Conservation (phyloP, 495 filamentous ascomycete genomes). For the Aspergillus steynii region DNA sequence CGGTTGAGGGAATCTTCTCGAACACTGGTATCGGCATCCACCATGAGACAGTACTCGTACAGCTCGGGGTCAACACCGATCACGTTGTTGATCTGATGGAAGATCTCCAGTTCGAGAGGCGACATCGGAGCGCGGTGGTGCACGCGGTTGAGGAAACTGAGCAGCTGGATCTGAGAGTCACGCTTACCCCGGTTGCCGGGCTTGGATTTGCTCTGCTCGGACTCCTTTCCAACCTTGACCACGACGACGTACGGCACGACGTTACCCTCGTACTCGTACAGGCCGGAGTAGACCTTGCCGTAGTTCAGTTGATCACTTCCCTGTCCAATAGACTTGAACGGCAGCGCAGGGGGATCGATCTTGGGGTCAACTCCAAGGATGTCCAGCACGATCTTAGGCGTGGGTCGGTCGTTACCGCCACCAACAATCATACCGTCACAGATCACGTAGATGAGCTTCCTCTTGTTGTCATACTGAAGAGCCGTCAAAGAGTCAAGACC, state of each 20-base stretch:
- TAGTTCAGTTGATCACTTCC: constrained; percentile 95
- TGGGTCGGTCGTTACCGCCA: constrained; percentile 93
- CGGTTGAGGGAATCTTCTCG: constrained; percentile 89
- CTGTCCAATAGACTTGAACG: constrained; percentile 87
- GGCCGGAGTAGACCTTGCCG: constrained; percentile 96
- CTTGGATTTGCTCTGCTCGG: constrained; percentile 86
- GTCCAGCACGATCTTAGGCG: constrained; percentile 95
- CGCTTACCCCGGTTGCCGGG: constrained; percentile 98
- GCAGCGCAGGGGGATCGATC: constrained; percentile 88
- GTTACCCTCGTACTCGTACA: constrained; percentile 97
- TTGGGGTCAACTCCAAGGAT: constrained; percentile 97
- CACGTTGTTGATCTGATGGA: constrained; percentile 98
- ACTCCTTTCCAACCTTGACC: constrained; percentile 96
- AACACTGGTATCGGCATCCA: constrained; percentile 96
- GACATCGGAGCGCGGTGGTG: constrained; percentile 93
- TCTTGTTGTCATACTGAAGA: constrained; percentile 95
- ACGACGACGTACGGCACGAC: constrained; percentile 95
- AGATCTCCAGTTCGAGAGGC: constrained; percentile 94
- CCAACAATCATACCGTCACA: constrained; percentile 97
- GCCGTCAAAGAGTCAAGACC: constrained; percentile 93
- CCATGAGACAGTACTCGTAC: constrained; percentile 96
- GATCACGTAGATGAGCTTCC: constrained; percentile 89
- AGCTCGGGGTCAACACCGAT: constrained; percentile 97
- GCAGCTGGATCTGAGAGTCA: constrained; percentile 84
- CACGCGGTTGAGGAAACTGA: constrained; percentile 94